phyloP scores from a whole-genome alignment of 2,329 filamentous ascomycete genomes.

The Claviceps pazoutovae region DNA sequence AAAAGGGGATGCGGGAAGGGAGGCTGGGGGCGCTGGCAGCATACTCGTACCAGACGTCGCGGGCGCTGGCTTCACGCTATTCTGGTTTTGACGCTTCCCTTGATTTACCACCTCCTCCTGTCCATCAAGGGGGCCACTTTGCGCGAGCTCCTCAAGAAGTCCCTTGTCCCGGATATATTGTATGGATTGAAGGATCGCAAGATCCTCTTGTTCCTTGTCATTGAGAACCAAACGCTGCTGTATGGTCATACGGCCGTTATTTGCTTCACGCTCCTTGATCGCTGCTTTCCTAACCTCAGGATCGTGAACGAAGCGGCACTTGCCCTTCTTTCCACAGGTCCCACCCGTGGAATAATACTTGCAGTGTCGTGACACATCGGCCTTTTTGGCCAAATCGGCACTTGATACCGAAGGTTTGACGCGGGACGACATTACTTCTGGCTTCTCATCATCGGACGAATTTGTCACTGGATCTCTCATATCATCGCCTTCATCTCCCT shows the following conservation, averaged over 20 bases:
- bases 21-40: conserved; percentile 25
- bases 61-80: conserved; percentile 5
- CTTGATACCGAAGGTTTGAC: conserved; percentile 17
- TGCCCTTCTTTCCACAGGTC: conserved; percentile 58
- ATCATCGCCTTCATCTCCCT: conserved; percentile 53
- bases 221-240: conserved; percentile 52
- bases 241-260: conserved; percentile 51
- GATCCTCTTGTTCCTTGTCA: conserved; percentile 54
- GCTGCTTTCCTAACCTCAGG: conserved; percentile 48
- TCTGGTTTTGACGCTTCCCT: conserved; percentile 6
- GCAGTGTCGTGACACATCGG: conserved; percentile 51
- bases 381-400: conserved; percentile 37
- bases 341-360: conserved; percentile 59
- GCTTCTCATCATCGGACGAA: conserved; percentile 43
- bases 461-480: conserved; percentile 41
- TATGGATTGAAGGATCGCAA: conserved; percentile 51
- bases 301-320: conserved; percentile 61
- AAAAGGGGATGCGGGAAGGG: conserved; percentile 21
- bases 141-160: conserved; percentile 25
- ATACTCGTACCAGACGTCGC: conserved; percentile 12
- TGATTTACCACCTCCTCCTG: conserved; percentile 8
- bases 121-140: conserved; percentile 4
- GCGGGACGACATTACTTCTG: conserved; percentile 42
- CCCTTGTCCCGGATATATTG: conserved; percentile 50
- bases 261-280: conserved; percentile 48